Evolutionary conservation across 169 alveolate genomes (phyloP).

Genomic region (Perkinsus marinus): DNA sequence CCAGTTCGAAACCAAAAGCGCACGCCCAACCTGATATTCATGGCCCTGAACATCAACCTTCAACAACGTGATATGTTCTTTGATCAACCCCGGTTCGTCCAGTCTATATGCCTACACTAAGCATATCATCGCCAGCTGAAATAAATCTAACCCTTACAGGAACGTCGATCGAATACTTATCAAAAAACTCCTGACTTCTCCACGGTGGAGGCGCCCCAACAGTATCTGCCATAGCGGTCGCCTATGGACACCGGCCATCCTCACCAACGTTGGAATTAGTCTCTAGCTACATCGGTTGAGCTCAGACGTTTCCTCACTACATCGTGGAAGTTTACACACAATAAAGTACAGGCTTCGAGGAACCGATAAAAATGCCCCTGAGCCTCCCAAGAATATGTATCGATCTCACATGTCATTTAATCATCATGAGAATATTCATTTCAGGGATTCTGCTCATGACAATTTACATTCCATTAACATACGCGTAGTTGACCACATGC

Average conservation of each 20-base stretch:
- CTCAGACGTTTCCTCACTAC: no score
- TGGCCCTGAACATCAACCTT: not conserved
- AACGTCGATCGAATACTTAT: not conserved
- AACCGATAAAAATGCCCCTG: no score
- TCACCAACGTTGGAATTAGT: no score
- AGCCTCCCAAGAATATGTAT: no score
- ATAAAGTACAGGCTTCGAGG: no score
- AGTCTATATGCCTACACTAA: not conserved
- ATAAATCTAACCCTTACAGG: not conserved
- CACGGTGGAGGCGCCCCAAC: not conserved
- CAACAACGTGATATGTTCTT: not conserved
- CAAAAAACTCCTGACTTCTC: not conserved
- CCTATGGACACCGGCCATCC: no score
- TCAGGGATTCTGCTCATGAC: no score
- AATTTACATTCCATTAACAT: no score
- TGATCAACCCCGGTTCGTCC: not conserved
- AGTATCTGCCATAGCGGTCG: not conserved
- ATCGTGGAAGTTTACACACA: no score
- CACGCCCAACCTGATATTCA: not conserved
- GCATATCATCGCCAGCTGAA: not conserved
- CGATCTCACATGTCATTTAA: no score
- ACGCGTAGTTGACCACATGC: not conserved
- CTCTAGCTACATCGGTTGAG: no score
- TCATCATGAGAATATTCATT: no score
- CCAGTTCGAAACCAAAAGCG: not conserved